These are phyloP conservation scores for Cardamine resedifolia DNA, from an alignment of 345 rosid genomes.

Conservation along the genomic window DNA sequence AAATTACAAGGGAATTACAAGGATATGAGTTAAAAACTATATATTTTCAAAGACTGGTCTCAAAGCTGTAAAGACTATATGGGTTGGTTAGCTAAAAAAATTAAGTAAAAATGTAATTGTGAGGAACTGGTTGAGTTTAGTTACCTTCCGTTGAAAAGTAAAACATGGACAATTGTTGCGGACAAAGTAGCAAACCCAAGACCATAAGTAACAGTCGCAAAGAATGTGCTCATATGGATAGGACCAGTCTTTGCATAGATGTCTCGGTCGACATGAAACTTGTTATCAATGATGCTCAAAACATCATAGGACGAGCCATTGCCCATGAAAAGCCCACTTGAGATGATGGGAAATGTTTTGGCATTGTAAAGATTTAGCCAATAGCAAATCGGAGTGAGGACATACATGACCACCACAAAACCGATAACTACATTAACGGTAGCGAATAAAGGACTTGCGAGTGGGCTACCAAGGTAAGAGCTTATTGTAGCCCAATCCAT, in stretches of 20 bases:
- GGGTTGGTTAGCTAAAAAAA: not conserved
- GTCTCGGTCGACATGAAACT: conserved; percentile 58
- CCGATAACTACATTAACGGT: conserved; percentile 66
- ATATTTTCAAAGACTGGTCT: not conserved
- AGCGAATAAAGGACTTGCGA: conserved; percentile 84
- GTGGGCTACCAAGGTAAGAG: conserved; percentile 73
- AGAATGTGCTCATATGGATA: conserved; percentile 65
- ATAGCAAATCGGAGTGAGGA: conserved; percentile 58
- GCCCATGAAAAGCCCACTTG: conserved; percentile 48
- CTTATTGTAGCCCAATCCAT: conserved; percentile 76
- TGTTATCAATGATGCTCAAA: conserved; percentile 48
- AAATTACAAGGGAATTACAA: not conserved
- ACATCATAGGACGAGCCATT: conserved; percentile 60
- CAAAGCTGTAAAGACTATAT: not conserved
- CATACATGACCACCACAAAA: conserved; percentile 58
- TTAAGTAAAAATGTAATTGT: not conserved
- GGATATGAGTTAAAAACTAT: not conserved
- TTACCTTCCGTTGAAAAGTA: conserved; percentile 67
- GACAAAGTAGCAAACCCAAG: conserved; percentile 77
- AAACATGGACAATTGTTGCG: conserved; percentile 62
- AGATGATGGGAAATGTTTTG: conserved; percentile 67
- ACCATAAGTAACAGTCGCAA: conserved; percentile 67
- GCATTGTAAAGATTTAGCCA: conserved; percentile 67
- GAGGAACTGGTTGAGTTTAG: not conserved
- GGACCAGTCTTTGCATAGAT: conserved; percentile 53